phyloP scores from a whole-genome alignment of 495 filamentous ascomycete genomes.

The Hyaloscypha hepaticicola region DNA sequence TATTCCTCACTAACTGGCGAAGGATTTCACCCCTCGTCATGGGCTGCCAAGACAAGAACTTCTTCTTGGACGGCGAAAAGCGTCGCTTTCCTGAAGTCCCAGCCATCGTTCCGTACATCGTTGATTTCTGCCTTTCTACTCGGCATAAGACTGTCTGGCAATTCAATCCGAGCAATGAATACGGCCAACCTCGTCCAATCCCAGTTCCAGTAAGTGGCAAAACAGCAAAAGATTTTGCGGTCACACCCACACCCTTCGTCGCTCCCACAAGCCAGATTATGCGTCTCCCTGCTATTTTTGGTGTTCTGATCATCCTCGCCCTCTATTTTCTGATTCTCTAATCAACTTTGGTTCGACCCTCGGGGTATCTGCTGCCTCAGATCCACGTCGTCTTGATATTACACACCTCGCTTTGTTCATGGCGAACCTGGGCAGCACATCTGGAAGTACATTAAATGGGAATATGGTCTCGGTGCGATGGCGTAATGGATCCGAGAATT shows the following conservation, averaged over 20 bases:
- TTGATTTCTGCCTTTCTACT: slow-evolving; percentile 4
- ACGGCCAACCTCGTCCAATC: slow-evolving; percentile 14
- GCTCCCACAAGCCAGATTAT: neutral
- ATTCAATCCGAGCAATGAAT: slow-evolving; percentile 16
- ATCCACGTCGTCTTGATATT: too few relatives aligned
- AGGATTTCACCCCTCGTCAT: slow-evolving; percentile 22
- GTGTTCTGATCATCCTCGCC: neutral
- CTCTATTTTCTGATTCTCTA: neutral
- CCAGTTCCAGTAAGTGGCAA: neutral
- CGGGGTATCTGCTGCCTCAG: neutral
- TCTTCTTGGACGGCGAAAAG: slow-evolving; percentile 14
- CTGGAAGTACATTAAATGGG: too few relatives aligned
- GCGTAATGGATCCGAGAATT: too few relatives aligned
- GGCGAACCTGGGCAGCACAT: neutral
- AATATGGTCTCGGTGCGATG: too few relatives aligned
- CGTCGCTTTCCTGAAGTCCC: slow-evolving; percentile 4
- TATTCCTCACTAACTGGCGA: neutral
- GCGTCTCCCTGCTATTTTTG: neutral
- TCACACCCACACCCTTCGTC: neutral
- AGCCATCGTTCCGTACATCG: neutral
- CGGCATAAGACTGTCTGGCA: slow-evolving; percentile 16
- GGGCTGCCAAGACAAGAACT: slow-evolving; percentile 20
- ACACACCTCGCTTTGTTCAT: neutral
- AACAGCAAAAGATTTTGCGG: neutral
- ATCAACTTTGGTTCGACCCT: neutral